Evolutionary conservation across 2,329 filamentous ascomycete genomes (phyloP).

Genomic region (Fusarium albosuccineum): DNA sequence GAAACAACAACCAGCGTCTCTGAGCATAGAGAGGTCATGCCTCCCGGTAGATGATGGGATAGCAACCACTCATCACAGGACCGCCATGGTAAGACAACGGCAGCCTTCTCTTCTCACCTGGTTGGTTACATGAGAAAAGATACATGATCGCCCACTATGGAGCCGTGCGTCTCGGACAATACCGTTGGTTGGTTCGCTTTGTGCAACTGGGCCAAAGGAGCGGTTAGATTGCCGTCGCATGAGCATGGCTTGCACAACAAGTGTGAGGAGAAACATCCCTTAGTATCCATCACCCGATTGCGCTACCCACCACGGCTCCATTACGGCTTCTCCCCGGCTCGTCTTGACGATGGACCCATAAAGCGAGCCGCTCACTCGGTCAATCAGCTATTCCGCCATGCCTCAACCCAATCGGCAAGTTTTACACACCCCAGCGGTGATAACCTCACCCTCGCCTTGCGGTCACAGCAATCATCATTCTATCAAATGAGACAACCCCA

Average conservation of each 20-base stretch:
- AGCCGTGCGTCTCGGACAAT: neutral
- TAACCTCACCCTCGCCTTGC: constrained; percentile 5
- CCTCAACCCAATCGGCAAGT: constrained; percentile 2
- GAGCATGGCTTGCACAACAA: constrained; percentile 11
- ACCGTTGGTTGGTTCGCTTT: neutral
- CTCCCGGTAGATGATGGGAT: neutral
- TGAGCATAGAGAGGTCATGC: neutral
- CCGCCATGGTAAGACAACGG: neutral
- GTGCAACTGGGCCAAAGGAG: constrained; percentile 6
- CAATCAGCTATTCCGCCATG: constrained; percentile 11
- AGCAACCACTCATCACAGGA: neutral
- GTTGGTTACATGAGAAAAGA: neutral
- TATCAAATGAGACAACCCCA: constrained; percentile 3
- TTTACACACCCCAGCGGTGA: constrained; percentile 3
- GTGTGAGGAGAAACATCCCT: neutral
- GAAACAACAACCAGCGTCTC: neutral
- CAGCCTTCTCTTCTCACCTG: neutral
- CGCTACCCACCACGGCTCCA: constrained; percentile 23
- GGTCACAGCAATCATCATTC: constrained; percentile 1
- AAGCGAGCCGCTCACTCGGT: constrained; percentile 16
- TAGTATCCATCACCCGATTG: constrained; percentile 4
- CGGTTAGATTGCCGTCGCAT: constrained; percentile 8
- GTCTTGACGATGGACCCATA: constrained; percentile 21
- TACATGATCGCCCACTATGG: neutral
- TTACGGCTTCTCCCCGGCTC: constrained; percentile 33